phyloP scores from a whole-genome alignment of 306 rosid species.

The Lathyrus tuberosus region DNA sequence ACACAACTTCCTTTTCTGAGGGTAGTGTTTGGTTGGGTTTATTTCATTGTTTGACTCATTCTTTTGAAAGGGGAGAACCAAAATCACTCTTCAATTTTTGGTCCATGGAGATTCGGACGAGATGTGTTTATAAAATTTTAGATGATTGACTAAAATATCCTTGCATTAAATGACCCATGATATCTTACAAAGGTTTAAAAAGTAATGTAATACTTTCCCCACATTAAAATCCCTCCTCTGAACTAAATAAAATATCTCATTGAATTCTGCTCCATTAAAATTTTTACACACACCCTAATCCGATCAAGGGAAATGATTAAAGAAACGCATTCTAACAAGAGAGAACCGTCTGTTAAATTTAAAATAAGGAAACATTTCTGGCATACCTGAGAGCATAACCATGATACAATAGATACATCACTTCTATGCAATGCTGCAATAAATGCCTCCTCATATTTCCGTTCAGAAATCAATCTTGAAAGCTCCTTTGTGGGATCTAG shows the following conservation, averaged over 20 bases:
- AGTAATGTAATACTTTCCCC: neutral
- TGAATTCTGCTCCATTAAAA: neutral
- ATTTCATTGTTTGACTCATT: conserved; percentile 2
- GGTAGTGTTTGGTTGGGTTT: neutral
- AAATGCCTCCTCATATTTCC: conserved; percentile 94
- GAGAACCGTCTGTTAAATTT: conserved; percentile 1
- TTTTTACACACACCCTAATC: neutral
- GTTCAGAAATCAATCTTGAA: conserved; percentile 73
- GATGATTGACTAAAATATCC: conserved; percentile 3
- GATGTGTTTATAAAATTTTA: neutral
- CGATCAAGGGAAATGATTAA: neutral
- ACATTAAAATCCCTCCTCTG: neutral
- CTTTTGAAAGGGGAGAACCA: neutral
- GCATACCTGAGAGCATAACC: conserved; percentile 93
- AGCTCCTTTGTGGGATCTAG: conserved; percentile 91
- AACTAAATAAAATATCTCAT: neutral
- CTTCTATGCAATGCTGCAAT: conserved; percentile 82
- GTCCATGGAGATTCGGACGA: neutral
- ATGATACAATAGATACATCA: conserved; percentile 89
- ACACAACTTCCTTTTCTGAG: neutral
- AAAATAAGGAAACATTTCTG: conserved; percentile 8
- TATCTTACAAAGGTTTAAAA: neutral
- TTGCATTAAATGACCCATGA: neutral
- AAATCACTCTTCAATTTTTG: neutral
- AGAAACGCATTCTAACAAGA: conserved; percentile 1